A percentile compares a stretch with the other conserved stretches of the same genome.
Evolutionary conservation across 441 rosid genomes (phyloP).

Genomic region (Mallotus japonicus): DNA sequence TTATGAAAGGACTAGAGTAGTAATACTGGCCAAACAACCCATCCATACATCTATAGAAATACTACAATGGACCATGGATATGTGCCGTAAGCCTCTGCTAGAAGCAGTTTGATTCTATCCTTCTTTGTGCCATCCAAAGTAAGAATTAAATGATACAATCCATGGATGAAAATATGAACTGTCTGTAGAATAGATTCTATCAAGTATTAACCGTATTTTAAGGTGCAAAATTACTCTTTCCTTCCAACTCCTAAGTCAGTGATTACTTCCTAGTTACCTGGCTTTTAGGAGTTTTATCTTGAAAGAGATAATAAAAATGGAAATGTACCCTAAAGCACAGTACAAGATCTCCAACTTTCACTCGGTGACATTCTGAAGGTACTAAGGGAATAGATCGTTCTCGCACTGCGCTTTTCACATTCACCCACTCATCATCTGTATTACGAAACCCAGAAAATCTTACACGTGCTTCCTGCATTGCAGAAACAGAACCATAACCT

Average conservation of each 20-base stretch:
- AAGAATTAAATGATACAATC: background rate
- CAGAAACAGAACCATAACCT: slow-evolving; percentile 23
- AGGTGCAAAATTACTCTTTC: background rate
- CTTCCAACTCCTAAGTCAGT: background rate
- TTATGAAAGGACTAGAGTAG: background rate
- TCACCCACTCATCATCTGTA: slow-evolving; percentile 68
- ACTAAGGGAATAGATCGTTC: slow-evolving; percentile 60
- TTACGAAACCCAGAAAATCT: slow-evolving; percentile 64
- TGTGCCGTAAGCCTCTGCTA: background rate
- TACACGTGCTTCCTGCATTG: slow-evolving; percentile 57
- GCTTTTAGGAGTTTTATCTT: background rate
- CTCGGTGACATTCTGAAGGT: slow-evolving; percentile 46
- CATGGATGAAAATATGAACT: background rate
- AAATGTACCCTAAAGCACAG: slow-evolving; percentile 59
- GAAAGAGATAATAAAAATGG: slow-evolving; percentile 1
- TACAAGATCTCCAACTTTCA: slow-evolving; percentile 57
- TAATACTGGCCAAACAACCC: background rate
- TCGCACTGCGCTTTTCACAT: slow-evolving; percentile 46
- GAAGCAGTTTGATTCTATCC: background rate
- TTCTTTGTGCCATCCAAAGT: background rate
- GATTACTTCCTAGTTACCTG: background rate
- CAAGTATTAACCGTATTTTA: background rate
- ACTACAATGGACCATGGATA: background rate
- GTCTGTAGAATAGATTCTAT: background rate
- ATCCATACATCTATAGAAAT: background rate